A percentile compares a stretch with the other conserved stretches of the same genome.
phyloP scores from a whole-genome alignment of 768 basidiomycete species.

The Tephrocybe sp. region DNA sequence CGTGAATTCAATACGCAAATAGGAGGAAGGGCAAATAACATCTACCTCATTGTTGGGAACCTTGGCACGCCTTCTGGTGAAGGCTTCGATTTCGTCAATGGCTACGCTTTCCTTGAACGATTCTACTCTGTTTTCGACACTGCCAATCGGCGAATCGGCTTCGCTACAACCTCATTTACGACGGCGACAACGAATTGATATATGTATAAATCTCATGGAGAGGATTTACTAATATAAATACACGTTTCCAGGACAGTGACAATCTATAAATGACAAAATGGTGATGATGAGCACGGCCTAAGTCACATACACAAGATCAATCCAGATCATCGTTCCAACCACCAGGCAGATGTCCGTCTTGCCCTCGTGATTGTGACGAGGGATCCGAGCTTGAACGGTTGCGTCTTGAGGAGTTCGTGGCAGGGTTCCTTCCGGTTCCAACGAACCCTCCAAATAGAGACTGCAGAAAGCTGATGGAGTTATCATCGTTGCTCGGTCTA shows the following conservation, averaged over 20 bases:
- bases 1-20: conserved; percentile 31
- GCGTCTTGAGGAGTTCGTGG: conserved; percentile 21
- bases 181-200: conserved; percentile 38
- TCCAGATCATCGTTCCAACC: conserved; percentile 31
- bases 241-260: background rate
- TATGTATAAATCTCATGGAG: background rate
- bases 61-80: conserved; percentile 38
- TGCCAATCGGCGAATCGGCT: conserved; percentile 50
- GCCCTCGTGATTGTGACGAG: conserved; percentile 17
- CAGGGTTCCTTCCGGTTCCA: conserved; percentile 13
- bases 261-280: background rate
- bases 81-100: conserved; percentile 57
- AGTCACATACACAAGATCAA: background rate
- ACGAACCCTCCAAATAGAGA: conserved; percentile 30
- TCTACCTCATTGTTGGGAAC: conserved; percentile 36
- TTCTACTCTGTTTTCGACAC: conserved; percentile 70
- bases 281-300: background rate
- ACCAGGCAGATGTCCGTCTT: conserved; percentile 35
- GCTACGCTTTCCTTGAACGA: conserved; percentile 52
- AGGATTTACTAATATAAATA: conserved; percentile 5
- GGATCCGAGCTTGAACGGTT: conserved; percentile 35
- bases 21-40: conserved; percentile 27
- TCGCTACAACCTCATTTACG: conserved; percentile 54
- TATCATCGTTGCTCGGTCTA: conserved; percentile 13
- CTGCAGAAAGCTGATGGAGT: conserved; percentile 30